Base-by-base conservation (phyloP, 257 asterid species). In the Solanum bulbocastanum region DNA sequence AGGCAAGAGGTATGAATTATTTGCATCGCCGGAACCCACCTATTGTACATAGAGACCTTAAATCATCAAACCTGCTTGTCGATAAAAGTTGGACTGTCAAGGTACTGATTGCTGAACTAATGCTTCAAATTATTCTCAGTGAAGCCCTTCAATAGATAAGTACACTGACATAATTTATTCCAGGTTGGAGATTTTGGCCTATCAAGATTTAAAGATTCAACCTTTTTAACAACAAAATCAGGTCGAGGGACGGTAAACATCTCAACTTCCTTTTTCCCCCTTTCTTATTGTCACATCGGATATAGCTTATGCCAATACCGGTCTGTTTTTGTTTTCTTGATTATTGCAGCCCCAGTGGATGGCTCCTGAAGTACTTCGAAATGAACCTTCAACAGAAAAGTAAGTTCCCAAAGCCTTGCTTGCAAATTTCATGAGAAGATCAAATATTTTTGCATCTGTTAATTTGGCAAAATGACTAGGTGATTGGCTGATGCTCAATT, bases 1-100 rank as follows among this genome's bases (percentile, higher is more conserved):
- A 95, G 98, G 98, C 98, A 58, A 93, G 96, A 92, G 98, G 98
- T 69, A 92, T 95, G 96, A 94, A 93, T 89, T 95, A 95, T 91
- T 90, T 95, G 93, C 98, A 95, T 90, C 93, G 88, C 86, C 87
- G 96, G 73, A 94, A 93, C 88, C 98, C 98, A 66, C 98, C 98
- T 44, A 94, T 95, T 33, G 95, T 94, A n/a, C 98, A 95, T 83
- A 86, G 98, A 87, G 98, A 95, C 92, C 91, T 95, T 83, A 95
- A 95, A 92, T 94, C 98, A 49, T 94, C 98, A 3, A 95, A 94
- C 87, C 95, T 95, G 86, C 94, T 95, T 20, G 98, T 94, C 8
- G 96, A 93, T 84, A 95, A 93, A 91, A 93, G 94, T 90, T 95
- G 96, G 98, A 95, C 90, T 0, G 98, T 94, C 76, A 95, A 95